Evolutionary conservation across 106 monocot genomes (phyloP).

Genomic region (Ottelia alismoides): DNA sequence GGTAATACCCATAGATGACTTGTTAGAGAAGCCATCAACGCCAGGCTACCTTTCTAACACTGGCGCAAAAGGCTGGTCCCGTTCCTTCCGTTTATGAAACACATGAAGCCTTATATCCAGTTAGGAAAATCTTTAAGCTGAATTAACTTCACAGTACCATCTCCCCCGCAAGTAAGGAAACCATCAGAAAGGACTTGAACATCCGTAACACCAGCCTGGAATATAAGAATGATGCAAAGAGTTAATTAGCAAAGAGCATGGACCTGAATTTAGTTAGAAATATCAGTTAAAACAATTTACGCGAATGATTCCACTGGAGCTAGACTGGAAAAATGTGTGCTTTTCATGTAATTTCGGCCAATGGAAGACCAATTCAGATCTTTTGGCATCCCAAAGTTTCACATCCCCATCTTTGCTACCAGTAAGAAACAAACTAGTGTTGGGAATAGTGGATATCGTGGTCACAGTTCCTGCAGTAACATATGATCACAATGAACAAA

Average conservation of each 20-base stretch:
- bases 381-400: conserved; percentile 99
- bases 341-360: conserved; percentile 90
- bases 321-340: conserved; percentile 90
- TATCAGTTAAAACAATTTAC: conserved; percentile 24
- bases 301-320: conserved; percentile 76
- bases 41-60: too few species aligned
- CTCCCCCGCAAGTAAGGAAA: conserved; percentile 93
- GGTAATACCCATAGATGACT: too few species aligned
- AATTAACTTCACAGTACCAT: conserved; percentile 81
- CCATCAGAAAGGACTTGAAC: conserved; percentile 62
- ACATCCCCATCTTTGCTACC: conserved; percentile 97
- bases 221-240: not conserved
- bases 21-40: too few species aligned
- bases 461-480: conserved; percentile 54
- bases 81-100: too few species aligned
- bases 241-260: not conserved
- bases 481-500: not conserved
- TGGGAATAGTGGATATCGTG: conserved; percentile 60
- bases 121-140: conserved; percentile 23
- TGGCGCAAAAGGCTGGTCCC: too few species aligned
- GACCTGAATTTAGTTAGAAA: not conserved
- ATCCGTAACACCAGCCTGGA: conserved; percentile 94
- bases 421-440: conserved; percentile 79
- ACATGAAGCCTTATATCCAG: too few species aligned
- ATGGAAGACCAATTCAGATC: conserved; percentile 45